These are phyloP conservation scores for Lactuca sativa DNA, from an alignment of 129 eudicot species.

Conservation along the genomic window DNA sequence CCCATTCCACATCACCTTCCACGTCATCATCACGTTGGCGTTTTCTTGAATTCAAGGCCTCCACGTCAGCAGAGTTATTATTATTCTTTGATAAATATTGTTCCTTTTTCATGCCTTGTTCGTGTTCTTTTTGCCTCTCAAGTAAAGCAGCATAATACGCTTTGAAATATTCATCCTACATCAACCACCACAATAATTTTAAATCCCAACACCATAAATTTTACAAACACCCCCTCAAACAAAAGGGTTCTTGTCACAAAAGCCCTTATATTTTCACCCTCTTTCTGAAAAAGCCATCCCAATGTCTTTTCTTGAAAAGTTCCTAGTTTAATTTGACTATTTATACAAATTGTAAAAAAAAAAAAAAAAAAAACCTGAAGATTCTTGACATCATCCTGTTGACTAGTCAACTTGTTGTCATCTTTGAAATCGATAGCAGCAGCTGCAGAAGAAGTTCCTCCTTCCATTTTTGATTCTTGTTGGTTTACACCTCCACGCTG, in stretches of 20 bases:
- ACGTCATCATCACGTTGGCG: slow-evolving; percentile 53
- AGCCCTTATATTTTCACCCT: no score
- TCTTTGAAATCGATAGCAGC: slow-evolving; percentile 37
- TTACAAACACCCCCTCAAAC: neutral
- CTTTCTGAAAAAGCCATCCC: no score
- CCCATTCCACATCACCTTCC: slow-evolving; percentile 74
- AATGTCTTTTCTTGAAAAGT: no score
- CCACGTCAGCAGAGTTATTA: slow-evolving; percentile 20
- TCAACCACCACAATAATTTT: no score
- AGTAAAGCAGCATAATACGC: slow-evolving; percentile 90
- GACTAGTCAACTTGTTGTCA: slow-evolving; percentile 65
- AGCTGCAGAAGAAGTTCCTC: slow-evolving; percentile 25
- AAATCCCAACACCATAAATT: no score
- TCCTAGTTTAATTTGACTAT: neutral
- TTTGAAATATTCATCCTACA: slow-evolving; percentile 67
- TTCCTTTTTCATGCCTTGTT: slow-evolving; percentile 45
- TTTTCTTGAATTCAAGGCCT: slow-evolving; percentile 48
- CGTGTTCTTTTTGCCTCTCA: slow-evolving; percentile 65
- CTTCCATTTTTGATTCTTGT: slow-evolving; percentile 57
- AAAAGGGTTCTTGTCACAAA: neutral
- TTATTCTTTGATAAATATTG: slow-evolving; percentile 30
- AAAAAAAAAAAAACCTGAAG: slow-evolving; percentile 46
- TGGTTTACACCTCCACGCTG: slow-evolving; percentile 64
- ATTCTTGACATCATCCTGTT: slow-evolving; percentile 54
- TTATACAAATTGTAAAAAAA: no score